Evolutionary conservation across 1,139 yeast genomes (phyloP).

Genomic region (Sugiyamaella novakii): DNA sequence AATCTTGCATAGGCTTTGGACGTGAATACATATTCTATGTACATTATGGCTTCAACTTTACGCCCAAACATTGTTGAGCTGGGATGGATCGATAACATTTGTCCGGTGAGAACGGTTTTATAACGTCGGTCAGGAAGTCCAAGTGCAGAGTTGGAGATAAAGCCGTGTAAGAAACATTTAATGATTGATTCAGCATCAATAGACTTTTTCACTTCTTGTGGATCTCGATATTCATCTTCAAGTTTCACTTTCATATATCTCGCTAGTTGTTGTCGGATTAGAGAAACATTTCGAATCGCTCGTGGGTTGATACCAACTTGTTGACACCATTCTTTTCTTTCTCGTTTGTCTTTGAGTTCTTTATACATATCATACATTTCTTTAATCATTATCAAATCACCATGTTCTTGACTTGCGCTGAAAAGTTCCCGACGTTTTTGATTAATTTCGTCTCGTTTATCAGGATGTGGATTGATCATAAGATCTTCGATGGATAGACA

Average conservation of each 20-base stretch:
- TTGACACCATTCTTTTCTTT: slow-evolving; percentile 78
- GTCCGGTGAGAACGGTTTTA: slow-evolving; percentile 68
- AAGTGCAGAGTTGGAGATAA: slow-evolving; percentile 81
- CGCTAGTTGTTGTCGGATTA: slow-evolving; percentile 73
- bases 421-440: slow-evolving; percentile 52
- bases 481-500: slow-evolving; percentile 92
- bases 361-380: slow-evolving; percentile 70
- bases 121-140: slow-evolving; percentile 95
- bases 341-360: slow-evolving; percentile 45
- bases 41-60: slow-evolving; percentile 84
- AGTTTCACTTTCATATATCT: slow-evolving; percentile 57
- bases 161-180: slow-evolving; percentile 77
- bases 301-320: slow-evolving; percentile 73
- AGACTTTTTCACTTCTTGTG: slow-evolving; percentile 21
- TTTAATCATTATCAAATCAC: slow-evolving; percentile 82
- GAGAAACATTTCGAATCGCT: slow-evolving; percentile 76
- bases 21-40: slow-evolving; percentile 91
- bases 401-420: slow-evolving; percentile 68
- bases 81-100: slow-evolving; percentile 83
- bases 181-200: slow-evolving; percentile 57
- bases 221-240: slow-evolving; percentile 22
- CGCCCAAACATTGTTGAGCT: slow-evolving; percentile 85
- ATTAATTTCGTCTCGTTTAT: slow-evolving; percentile 77
- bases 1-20: slow-evolving; percentile 90
- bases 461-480: slow-evolving; percentile 76